Percentiles rank a stretch among this genome's conserved stretches.
Conservation (phyloP, 2,329 filamentous ascomycete species). For the Verticillium nonalfalfae region DNA sequence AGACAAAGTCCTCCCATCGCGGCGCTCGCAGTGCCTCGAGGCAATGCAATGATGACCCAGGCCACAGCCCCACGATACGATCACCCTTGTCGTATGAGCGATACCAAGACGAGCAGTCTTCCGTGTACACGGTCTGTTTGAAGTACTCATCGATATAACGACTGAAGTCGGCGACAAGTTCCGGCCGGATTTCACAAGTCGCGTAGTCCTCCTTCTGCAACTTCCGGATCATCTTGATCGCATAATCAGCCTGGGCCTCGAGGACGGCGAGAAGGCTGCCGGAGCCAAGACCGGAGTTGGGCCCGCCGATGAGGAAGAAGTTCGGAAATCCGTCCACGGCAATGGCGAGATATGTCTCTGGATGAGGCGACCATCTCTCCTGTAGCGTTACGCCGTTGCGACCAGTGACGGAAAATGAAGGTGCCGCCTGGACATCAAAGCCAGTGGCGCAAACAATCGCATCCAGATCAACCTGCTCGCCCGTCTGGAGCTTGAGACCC, state of each 20-base stretch:
- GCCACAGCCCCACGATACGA: conserved; percentile 35
- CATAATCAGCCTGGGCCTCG: conserved; percentile 31
- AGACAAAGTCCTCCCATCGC: conserved; percentile 37
- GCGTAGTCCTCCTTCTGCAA: conserved; percentile 15
- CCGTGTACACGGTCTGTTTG: conserved; percentile 38
- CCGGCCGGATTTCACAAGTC: too few relatives aligned
- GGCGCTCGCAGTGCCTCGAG: conserved; percentile 33
- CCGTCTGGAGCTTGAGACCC: conserved; percentile 17
- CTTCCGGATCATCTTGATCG: conserved; percentile 15
- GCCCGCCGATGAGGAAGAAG: conserved; percentile 38
- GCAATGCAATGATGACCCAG: conserved; percentile 35
- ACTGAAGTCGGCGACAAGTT: conserved; percentile 28
- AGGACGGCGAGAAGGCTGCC: conserved; percentile 40
- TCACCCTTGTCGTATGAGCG: conserved; percentile 22
- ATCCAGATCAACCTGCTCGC: conserved; percentile 10
- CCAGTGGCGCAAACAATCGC: conserved; percentile 14
- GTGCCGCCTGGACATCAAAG: conserved; percentile 11
- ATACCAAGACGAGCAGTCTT: conserved; percentile 48
- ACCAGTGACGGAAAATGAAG: conserved; percentile 37
- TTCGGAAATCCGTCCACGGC: conserved; percentile 22
- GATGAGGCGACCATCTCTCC: conserved; percentile 40
- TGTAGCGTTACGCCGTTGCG: conserved; percentile 38
- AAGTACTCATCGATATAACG: conserved; percentile 41
- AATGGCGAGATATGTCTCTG: conserved; percentile 21
- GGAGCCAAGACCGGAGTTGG: conserved; percentile 39